Base-by-base conservation (phyloP, 164 flowering plant genomes). In the Aristolochia californica region DNA sequence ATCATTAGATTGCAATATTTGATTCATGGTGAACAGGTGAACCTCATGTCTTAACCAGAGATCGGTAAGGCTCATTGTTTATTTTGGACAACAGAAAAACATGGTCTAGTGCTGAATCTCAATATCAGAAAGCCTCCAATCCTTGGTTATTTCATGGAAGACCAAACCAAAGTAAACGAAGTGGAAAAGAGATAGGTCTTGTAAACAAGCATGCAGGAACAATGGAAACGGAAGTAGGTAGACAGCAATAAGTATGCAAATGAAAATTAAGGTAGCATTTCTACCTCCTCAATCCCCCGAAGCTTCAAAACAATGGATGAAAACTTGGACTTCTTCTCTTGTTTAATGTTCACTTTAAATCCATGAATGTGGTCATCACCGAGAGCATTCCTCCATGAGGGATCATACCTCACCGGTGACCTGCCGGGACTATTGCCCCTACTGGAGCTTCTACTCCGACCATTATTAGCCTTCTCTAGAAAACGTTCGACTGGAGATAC, bases 251-350 rank as follows among this genome's bases (percentile, higher is more conserved):
- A 55, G 27, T 27, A 28, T n/a, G 23, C 27, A 60, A 43, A 18
- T n/a, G 43, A 16, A 43, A 18, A 4, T 34, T 5, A 0, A 12
- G 5, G 18, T 30, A 54, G 52, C 7, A 51, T 18, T 7, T 34
- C n/a, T 38, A 93, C 99, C 90, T 89, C 86, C 75, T 93, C 99
- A 67, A 87, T 80, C 44, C 99, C 97, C 53, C 99, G 81, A 48
- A 93, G 79, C 74, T 87, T 89, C 63, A 87, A 72, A 45, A 93
- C 99, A 47, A 93, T 94, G 15, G 97, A 89, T 61, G 95, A 88
- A 64, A 93, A 80, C 62, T 87, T 93, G 57, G 96, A 89, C 64
- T 83, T 93, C 76, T 81, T 93, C 69, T 93, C 99, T 34, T 81
- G 91, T 74, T 80, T 89, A 71, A 93, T 75, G 63, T 87, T 89